These are phyloP conservation scores for Crepidotus variabilis DNA, from an alignment of 768 basidiomycete species.

Conservation along the genomic window DNA sequence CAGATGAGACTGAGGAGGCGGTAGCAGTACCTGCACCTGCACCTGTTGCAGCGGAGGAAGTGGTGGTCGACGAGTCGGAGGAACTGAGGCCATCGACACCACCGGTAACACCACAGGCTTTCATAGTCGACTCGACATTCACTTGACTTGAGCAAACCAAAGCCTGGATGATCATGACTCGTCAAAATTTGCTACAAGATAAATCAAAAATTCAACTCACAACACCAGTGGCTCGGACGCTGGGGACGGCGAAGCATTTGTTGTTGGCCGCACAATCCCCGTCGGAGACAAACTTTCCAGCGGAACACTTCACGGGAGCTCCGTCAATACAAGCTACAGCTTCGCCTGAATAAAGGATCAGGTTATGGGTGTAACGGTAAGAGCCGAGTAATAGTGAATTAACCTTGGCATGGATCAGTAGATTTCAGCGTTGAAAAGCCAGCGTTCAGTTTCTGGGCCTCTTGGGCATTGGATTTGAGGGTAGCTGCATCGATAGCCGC, in stretches of 20 bases:
- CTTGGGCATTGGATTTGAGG: constrained; percentile 44
- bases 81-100: constrained; percentile 28
- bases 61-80: constrained; percentile 12
- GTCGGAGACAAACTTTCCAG: constrained; percentile 34
- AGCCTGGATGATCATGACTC: constrained; percentile 22
- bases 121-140: constrained; percentile 42
- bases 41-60: constrained; percentile 3
- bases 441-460: constrained; percentile 49
- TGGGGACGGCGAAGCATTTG: constrained; percentile 52
- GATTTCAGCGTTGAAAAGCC: constrained; percentile 37
- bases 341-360: constrained; percentile 26
- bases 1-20: not conserved
- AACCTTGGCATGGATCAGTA: constrained; percentile 44
- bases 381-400: constrained; percentile 9
- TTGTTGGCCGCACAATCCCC: constrained; percentile 31
- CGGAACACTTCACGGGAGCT: constrained; percentile 36
- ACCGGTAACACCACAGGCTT: constrained; percentile 42
- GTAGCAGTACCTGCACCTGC: not conserved
- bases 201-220: constrained; percentile 25
- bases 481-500: constrained; percentile 33
- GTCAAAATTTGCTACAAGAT: not conserved
- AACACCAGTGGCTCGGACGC: constrained; percentile 35
- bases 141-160: constrained; percentile 50
- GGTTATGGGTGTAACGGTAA: not conserved
- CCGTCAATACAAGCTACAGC: constrained; percentile 41